These are phyloP conservation scores for Aspergillus quadrilineatus DNA, from an alignment of 2,329 filamentous ascomycete species.

Conservation along the genomic window DNA sequence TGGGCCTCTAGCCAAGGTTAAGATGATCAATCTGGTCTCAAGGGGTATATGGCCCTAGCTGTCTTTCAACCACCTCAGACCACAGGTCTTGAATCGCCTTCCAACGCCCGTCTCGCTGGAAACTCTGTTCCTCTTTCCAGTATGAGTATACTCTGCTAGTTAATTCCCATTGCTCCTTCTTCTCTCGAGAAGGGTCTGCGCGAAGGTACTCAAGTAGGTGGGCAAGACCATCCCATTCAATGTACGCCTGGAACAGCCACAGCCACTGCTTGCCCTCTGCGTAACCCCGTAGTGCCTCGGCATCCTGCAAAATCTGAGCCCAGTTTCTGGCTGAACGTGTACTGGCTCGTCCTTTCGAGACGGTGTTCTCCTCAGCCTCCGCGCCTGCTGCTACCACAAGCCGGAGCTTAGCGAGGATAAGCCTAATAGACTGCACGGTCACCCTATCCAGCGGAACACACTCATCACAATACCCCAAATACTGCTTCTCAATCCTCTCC, in stretches of 20 bases:
- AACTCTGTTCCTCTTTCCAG: conserved; percentile 13
- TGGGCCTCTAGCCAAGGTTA: too few species aligned
- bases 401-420: conserved; percentile 19
- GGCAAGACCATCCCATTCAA: conserved; percentile 23
- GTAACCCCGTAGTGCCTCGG: conserved; percentile 14
- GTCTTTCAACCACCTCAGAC: too few species aligned
- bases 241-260: conserved; percentile 23
- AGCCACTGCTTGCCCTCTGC: conserved; percentile 19
- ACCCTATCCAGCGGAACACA: conserved; percentile 18
- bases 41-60: too few species aligned
- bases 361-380: background rate
- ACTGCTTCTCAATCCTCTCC: conserved; percentile 15
- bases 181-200: background rate
- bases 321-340: conserved; percentile 7
- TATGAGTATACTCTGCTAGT: conserved; percentile 16
- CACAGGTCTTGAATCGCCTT: conserved; percentile 17
- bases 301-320: conserved; percentile 20
- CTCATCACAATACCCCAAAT: conserved; percentile 19
- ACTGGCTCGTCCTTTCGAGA: background rate
- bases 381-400: conserved; percentile 13
- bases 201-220: conserved; percentile 17
- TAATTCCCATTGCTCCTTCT: conserved; percentile 8
- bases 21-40: too few species aligned
- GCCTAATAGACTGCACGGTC: conserved; percentile 11
- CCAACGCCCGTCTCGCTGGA: conserved; percentile 12